These are phyloP conservation scores for Domatiomyces globalis DNA, from an alignment of 2,329 filamentous ascomycete genomes.

Conservation along the genomic window DNA sequence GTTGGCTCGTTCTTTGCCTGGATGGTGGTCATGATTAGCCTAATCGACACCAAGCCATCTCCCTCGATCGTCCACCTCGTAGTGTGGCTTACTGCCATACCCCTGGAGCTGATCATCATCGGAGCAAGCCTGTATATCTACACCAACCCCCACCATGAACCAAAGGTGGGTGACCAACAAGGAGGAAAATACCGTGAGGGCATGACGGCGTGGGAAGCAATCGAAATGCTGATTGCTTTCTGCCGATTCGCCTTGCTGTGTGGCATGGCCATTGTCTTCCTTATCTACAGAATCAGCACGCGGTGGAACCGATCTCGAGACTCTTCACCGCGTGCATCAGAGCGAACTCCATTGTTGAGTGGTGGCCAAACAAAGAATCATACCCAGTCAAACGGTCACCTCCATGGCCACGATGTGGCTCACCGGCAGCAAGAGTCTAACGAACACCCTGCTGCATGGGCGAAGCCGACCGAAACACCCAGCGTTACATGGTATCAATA, in stretches of 20 bases:
- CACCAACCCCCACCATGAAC: constrained; percentile 51
- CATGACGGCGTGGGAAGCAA: constrained; percentile 30
- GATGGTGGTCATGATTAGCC: constrained; percentile 68
- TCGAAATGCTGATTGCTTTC: constrained; percentile 42
- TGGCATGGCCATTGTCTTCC: constrained; percentile 47
- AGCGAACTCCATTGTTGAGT: constrained; percentile 30
- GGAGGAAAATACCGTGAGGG: constrained; percentile 29
- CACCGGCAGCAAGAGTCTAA: constrained; percentile 16
- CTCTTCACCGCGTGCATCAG: constrained; percentile 20
- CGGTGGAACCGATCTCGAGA: background rate
- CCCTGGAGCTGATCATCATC: constrained; percentile 60
- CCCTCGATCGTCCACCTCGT: constrained; percentile 67
- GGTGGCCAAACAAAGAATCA: constrained; percentile 25
- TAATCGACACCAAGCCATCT: constrained; percentile 69
- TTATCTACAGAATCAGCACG: constrained; percentile 35
- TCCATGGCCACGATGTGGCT: constrained; percentile 39
- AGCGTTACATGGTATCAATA: constrained; percentile 95
- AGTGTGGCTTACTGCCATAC: constrained; percentile 61
- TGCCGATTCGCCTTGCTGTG: constrained; percentile 54
- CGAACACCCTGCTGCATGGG: constrained; percentile 46
- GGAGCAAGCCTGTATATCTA: constrained; percentile 55
- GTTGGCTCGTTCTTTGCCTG: constrained; percentile 77
- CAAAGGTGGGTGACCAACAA: constrained; percentile 36
- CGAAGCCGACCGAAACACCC: constrained; percentile 71
- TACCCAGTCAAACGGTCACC: constrained; percentile 29